Evolutionary conservation across 83 land plant species (phyloP), one percentile per base, ranked within the genome.

Genomic region (Larix sibirica): DNA sequence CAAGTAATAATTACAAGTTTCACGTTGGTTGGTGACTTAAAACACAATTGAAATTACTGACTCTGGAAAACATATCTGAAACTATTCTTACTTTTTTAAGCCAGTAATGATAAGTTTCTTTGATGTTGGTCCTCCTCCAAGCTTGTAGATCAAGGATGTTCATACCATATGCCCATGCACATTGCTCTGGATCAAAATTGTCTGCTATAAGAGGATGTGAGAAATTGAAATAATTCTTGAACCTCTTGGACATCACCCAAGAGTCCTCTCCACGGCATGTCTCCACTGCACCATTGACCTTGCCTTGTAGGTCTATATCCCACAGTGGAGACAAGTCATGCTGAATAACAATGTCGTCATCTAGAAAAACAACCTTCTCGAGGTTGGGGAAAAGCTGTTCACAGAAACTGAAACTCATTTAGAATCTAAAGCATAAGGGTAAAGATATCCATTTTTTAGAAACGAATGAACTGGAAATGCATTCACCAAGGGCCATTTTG

Each of bases 151-250:
- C 99, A 78, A 96, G 91, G 67, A 96, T 84, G 83, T 96, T 96
- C 99, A 96, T 96, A 26, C 99, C 99, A 87, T 96, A 95, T 14
- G 99, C 99, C 99, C 99, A 96, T 14, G 99, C 99, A 84, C 99
- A 96, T 85, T 96, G 77, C 16, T 93, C 82, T 7, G 98, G 96
- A 67, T 95, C 89, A 77, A 96, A 96, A 28, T 85, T 90, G 12
- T 83, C 74, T 31, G 99, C 79, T 82, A 96, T 92, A 42, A 95
- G 81, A 23, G 97, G 97, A 83, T 96, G 95, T 4, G 95, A 92
- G 71, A 96, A 96, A 82, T 96, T 95, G 83, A 96, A 81, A 74
- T 96, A 96, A 84, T 86, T 96, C 83, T 87, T 95, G 79, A 96
- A 85, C 44, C 85, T 75, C 90, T 96, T 96, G 9, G 97, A 93